These are phyloP conservation scores for Stephania cephalantha DNA, from an alignment of 164 flowering plant genomes.

Conservation along the genomic window DNA sequence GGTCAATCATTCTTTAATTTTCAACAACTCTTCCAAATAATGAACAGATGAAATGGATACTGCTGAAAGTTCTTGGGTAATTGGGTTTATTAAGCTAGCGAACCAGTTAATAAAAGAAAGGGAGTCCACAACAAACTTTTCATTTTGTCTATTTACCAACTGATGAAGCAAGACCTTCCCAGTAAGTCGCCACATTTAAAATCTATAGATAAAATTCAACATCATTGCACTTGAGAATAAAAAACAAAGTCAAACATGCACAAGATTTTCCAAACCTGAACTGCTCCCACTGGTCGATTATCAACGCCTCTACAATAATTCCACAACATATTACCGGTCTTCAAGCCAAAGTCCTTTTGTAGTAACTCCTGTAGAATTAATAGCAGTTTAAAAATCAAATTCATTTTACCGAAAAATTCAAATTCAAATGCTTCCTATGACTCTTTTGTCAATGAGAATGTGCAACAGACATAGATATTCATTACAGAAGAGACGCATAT, in stretches of 20 bases:
- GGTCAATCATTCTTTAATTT: not conserved
- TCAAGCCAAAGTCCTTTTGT: slow-evolving; percentile 75
- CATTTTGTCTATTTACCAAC: not conserved
- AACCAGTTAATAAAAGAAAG: not conserved
- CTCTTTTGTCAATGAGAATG: not conserved
- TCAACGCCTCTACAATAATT: slow-evolving; percentile 85
- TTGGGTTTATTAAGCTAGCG: not conserved
- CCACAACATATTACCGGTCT: slow-evolving; percentile 97
- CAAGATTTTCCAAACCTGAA: slow-evolving; percentile 52
- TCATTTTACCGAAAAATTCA: too few relatives aligned
- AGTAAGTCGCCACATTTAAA: not conserved
- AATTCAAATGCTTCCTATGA: not conserved
- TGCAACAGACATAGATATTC: not conserved
- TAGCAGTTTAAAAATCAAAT: not conserved
- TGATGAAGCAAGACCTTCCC: not conserved
- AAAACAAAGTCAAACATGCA: not conserved
- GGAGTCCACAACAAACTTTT: not conserved
- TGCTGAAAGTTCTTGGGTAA: not conserved
- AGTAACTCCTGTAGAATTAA: slow-evolving; percentile 61
- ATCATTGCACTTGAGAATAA: not conserved
- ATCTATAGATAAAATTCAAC: not conserved
- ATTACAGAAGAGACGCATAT: not conserved
- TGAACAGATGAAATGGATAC: not conserved
- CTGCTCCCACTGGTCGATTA: slow-evolving; percentile 58
- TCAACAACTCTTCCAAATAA: not conserved